Evolutionary conservation across 192 early-diverging fungal genomes (phyloP), one percentile per base, ranked within the genome.

Genomic region (Lobulomyces angularis): DNA sequence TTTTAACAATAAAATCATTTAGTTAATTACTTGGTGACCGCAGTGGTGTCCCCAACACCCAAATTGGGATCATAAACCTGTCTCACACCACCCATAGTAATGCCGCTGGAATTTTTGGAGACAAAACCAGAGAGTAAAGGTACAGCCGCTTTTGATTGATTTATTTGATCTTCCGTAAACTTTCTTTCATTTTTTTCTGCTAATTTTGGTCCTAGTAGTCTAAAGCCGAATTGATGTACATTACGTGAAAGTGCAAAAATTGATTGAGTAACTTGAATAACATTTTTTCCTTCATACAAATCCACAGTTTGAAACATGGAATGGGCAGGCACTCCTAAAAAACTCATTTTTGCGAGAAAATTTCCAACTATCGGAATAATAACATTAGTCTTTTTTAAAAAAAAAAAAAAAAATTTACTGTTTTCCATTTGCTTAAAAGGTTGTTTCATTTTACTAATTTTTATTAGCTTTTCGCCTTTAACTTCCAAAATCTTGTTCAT

Each of bases 281-380:
- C 58, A 57, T 82, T 81, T 64, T 84, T 84, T 38, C 61, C 56
- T 45, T 88, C 85, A 48, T 65, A 88, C 32, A 88, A 55, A 45
- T 88, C 85, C 23, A 88, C 71, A 11, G 85, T 88, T 55, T 85
- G 82, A 55, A 88, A 88, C 3, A 76, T 62, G 37, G 84, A 81
- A 50, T 65, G 61, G 29, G 68, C 64, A 18, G 79, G 82, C 27
- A 80, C 77, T 25, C 84, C 84, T n/a, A n/a, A n/a, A n/a, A n/a
- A n/a, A n/a, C n/a, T n/a, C n/a, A n/a, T n/a, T n/a, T n/a, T n/a
- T n/a, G n/a, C n/a, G n/a, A n/a, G n/a, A n/a, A n/a, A n/a, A n/a
- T n/a, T n/a, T n/a, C n/a, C n/a, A n/a, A n/a, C n/a, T n/a, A n/a
- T n/a, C n/a, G n/a, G n/a, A n/a, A n/a, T n/a, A n/a, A n/a, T n/a